Evolutionary conservation across 108 stramenopile genomes (phyloP).

Genomic region (Fistulifera solaris): DNA sequence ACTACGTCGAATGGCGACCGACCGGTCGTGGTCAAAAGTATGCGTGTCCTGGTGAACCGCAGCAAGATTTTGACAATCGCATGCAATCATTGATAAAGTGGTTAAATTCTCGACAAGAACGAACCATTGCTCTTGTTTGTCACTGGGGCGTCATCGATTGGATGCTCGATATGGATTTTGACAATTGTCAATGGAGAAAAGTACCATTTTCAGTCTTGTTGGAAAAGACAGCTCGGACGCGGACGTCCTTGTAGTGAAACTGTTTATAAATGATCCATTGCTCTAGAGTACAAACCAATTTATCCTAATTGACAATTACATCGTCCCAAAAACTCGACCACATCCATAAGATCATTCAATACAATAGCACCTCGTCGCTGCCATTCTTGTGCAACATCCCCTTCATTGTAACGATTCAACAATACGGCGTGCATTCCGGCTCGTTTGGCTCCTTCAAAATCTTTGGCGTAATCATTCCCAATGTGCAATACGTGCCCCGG

Average conservation of each 20-base stretch:
- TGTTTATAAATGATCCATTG: too few species aligned
- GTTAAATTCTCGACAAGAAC: constrained; percentile 16
- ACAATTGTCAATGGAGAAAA: constrained; percentile 40
- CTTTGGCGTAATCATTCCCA: constrained; percentile 42
- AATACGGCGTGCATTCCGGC: constrained; percentile 54
- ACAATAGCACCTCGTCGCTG: constrained; percentile 50
- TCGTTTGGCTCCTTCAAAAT: constrained; percentile 54
- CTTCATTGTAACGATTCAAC: constrained; percentile 53
- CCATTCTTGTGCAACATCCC: constrained; percentile 46
- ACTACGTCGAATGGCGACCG: constrained; percentile 43
- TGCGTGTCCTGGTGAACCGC: constrained; percentile 42
- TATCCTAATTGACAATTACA: constrained; percentile 26
- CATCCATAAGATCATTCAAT: constrained; percentile 62
- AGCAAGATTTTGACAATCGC: constrained; percentile 31
- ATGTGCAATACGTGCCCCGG: constrained; percentile 10
- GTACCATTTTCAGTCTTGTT: constrained; percentile 6
- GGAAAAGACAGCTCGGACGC: too few species aligned
- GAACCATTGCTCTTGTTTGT: constrained; percentile 37
- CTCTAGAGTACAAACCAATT: constrained; percentile 1
- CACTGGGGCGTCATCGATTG: constrained; percentile 59
- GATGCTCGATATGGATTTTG: constrained; percentile 27
- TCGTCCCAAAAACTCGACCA: constrained; percentile 48
- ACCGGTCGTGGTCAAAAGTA: constrained; percentile 39
- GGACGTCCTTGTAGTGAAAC: too few species aligned
- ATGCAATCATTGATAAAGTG: constrained; percentile 29